Base-by-base conservation (phyloP, 1,284 basidiomycete genomes). In the Cryptococcus floricola region DNA sequence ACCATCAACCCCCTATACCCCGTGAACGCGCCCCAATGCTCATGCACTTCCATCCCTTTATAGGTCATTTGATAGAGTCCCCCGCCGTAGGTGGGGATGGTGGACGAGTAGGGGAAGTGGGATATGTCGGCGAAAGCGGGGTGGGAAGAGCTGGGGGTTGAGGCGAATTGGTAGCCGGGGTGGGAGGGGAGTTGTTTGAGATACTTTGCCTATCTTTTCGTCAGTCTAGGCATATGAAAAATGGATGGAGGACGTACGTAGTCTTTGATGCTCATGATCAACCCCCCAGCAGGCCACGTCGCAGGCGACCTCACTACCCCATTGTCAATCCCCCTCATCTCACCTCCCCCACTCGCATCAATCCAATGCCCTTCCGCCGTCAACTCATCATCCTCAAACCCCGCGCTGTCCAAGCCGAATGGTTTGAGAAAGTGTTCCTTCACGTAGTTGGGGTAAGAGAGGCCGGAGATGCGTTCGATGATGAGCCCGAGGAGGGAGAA, bases 271-370 rank as follows among this genome's bases (percentile, higher is more conserved):
- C 16, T 48, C 27, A 37, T 18, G 10, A 48, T 10, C 9, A 48
- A 19, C 13, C 46, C 46, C 18, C 27, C 27, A 48, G 46, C 25
- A 5, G 46, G 27, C 18, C 25, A 28, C 13, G 18, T n/a, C 10
- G 46, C 46, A 28, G 31, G 31, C 6, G 46, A 39, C 18, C 19
- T 45, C 58, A 53, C 56, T 5, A 55, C 52, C 18, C 54, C 41
- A 23, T 42, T 51, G 6, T 39, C 53, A n/a, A 54, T 60, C 19
- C 47, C 56, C 14, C 28, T 59, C 8, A 28, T 61, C 23, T 31
- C 59, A 13, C 46, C 46, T 16, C 14, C 46, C 5, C 34, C n/a
- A 37, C 31, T 18, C 5, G 18, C 37, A 39, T 41, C 45, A 3
- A 18, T 23, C 31, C 52, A 47, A 23, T 53, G 45, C n/a, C 52